Percentiles rank a stretch among this genome's conserved stretches.
Evolutionary conservation across 2,329 filamentous ascomycete species (phyloP).

Genomic region (Sporothrix brasiliensis): DNA sequence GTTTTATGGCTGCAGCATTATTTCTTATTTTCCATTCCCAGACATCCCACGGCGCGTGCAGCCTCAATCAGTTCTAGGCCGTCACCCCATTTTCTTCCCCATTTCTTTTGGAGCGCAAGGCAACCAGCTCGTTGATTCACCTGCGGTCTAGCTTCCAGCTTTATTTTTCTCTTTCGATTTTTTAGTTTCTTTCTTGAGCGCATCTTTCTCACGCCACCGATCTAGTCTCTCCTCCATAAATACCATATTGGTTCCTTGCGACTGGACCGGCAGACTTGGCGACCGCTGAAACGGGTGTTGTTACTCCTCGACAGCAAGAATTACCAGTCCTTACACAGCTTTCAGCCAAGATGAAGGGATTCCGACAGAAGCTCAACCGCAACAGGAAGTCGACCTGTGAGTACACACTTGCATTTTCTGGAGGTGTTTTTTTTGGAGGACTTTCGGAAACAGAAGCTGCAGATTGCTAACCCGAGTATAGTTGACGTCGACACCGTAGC

Average conservation of each 20-base stretch:
- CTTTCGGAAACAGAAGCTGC: background rate
- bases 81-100: background rate
- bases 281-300: background rate
- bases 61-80: slow-evolving; percentile 14
- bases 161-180: background rate
- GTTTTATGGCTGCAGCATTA: background rate
- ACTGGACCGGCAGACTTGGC: slow-evolving; percentile 14
- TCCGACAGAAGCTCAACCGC: slow-evolving; percentile 32
- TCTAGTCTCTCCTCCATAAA: slow-evolving; percentile 6
- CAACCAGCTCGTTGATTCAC: slow-evolving; percentile 6
- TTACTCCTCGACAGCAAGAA: background rate
- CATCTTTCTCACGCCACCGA: slow-evolving; percentile 1
- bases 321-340: background rate
- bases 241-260: slow-evolving; percentile 4
- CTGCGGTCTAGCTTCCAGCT: background rate
- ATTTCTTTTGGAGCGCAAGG: slow-evolving; percentile 15
- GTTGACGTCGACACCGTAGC: background rate
- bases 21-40: slow-evolving; percentile 4
- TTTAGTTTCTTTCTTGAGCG: background rate
- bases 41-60: slow-evolving; percentile 21
- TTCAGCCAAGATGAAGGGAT: slow-evolving; percentile 33
- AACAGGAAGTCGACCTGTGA: slow-evolving; percentile 30
- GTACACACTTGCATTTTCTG: background rate
- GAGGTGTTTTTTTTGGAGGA: no score
- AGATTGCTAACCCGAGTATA: background rate